phyloP scores from a whole-genome alignment of 73 alveolate genomes.

The Durusdinium trenchii region DNA sequence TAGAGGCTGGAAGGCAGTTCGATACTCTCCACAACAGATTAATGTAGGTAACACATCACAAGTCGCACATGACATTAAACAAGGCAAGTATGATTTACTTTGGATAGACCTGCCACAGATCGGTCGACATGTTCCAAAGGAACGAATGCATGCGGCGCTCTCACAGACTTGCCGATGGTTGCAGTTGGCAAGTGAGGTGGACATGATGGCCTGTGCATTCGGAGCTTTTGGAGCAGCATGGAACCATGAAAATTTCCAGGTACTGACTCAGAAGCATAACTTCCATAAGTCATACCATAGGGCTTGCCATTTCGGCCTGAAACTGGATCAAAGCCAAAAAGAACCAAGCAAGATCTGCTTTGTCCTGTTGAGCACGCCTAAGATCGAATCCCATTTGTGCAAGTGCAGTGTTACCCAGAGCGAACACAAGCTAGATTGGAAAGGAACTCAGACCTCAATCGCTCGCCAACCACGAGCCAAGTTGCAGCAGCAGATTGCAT shows the following conservation, averaged over 20 bases:
- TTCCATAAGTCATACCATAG: not conserved
- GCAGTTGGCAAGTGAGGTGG: not conserved
- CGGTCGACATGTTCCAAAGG: not conserved
- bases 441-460: no score
- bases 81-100: not conserved
- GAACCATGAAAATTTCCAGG: not conserved
- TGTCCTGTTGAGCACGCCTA: not conserved
- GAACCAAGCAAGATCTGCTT: not conserved
- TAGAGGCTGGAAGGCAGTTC: not conserved
- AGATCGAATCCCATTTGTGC: not conserved
- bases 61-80: not conserved
- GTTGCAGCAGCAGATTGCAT: no score
- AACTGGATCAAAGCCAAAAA: not conserved
- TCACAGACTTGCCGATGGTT: not conserved
- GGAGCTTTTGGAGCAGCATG: not conserved
- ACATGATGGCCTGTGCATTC: not conserved
- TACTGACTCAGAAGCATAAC: not conserved
- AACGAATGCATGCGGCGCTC: not conserved
- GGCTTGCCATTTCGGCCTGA: not conserved
- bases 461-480: no score
- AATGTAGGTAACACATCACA: not conserved
- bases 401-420: no score
- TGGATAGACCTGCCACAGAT: not conserved
- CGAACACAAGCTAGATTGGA: not conserved
- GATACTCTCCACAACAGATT: not conserved